Evolutionary conservation across 768 basidiomycete genomes (phyloP).

Genomic region (Porphyrellus cyaneotinctus): DNA sequence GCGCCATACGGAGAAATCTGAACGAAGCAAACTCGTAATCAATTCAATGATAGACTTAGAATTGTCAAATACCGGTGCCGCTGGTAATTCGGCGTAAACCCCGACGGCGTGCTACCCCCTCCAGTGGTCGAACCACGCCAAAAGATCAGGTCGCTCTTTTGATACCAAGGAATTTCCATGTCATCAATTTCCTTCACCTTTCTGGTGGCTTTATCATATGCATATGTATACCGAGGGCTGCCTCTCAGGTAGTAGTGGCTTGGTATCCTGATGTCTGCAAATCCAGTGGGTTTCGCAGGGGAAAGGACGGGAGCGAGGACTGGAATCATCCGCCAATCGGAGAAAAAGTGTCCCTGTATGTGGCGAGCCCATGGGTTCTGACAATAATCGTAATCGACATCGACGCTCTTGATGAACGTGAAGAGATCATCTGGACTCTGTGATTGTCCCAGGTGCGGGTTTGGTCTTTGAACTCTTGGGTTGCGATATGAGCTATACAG

Average conservation of each 20-base stretch:
- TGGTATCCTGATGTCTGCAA: conserved; percentile 87
- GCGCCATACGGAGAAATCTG: conserved; percentile 76
- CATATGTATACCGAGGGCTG: conserved; percentile 82
- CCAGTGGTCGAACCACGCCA: conserved; percentile 98
- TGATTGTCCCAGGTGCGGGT: conserved; percentile 26
- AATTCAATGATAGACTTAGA: background rate
- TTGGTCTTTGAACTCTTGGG: conserved; percentile 28
- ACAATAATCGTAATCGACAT: conserved; percentile 77
- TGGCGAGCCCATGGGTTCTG: conserved; percentile 75
- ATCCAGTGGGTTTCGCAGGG: conserved; percentile 82
- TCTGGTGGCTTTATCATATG: conserved; percentile 75
- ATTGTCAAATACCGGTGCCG: conserved; percentile 61
- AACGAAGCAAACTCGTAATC: background rate
- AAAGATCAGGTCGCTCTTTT: conserved; percentile 80
- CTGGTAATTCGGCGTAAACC: conserved; percentile 80
- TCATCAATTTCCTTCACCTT: conserved; percentile 71
- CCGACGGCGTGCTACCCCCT: conserved; percentile 82
- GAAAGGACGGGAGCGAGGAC: conserved; percentile 93
- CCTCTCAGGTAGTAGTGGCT: conserved; percentile 94
- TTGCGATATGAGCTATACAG: conserved; percentile 75
- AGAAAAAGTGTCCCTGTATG: conserved; percentile 93
- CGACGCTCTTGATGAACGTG: conserved; percentile 55
- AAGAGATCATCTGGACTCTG: conserved; percentile 51
- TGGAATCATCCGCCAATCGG: conserved; percentile 88
- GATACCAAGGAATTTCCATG: conserved; percentile 86